Base-by-base conservation (phyloP, 225 moss, liverwort and hornwort genomes). In the Neckera pumila region DNA sequence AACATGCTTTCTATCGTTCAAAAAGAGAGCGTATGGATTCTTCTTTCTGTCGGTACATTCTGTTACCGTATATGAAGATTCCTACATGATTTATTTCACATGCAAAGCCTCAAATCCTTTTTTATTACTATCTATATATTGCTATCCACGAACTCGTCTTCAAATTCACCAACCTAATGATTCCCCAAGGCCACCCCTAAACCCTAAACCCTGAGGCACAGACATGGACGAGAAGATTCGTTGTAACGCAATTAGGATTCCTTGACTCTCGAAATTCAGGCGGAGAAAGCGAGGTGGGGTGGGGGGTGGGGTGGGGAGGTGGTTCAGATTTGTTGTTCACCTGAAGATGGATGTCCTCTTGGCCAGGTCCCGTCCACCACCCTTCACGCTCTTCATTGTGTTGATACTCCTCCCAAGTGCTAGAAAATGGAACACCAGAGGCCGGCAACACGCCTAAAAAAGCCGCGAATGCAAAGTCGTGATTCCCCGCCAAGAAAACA, bases 401-500 rank as follows among this genome's bases (percentile, higher is more conserved):
- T 77, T 91, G 80, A 70, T 93, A 97, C 54, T 95, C 93, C 18
- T 75, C 76, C 96, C 99, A 97, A 26, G 97, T 99, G 89, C 92
- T 93, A 17, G 96, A 87, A 69, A 92, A 96, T 6, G 81, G 89
- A 53, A 94, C 81, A 25, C 65, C 95, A 3, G 94, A 58, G 40
- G 75, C 30, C 91, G 99, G 96, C 60, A 99, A 87, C 76, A 94
- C 89, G 58, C 95, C 97, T 81, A 99, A 22, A 72, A 93, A 99
- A 15, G 94, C 95, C 86, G 95, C 96, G 77, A 99, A 99, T 28
- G 96, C 97, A 38, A 96, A 99, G 85, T 99, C 99, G 86, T 99
- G 99, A 72, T 99, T 99, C 21, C 99, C 97, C 36, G 95, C 95
- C 60, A 99, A 89, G 86, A 96, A 99, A 31, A 96, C 96, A 79